These are phyloP conservation scores for Mortierella sp. DNA, from an alignment of 371 early-diverging fungal genomes.

Conservation along the genomic window DNA sequence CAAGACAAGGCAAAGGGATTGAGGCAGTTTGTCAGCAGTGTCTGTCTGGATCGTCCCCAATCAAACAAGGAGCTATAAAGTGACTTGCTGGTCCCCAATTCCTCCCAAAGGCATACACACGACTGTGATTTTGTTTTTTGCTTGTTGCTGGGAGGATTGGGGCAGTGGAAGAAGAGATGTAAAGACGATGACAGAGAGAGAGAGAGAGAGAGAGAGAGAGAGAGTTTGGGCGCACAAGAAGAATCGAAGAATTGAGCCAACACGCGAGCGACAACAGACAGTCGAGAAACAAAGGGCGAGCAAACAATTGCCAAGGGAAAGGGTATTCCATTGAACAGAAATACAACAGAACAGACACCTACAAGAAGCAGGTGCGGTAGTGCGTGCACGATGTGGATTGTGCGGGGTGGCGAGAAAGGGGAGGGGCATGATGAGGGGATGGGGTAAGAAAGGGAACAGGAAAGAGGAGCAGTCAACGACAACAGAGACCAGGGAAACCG, in stretches of 20 bases:
- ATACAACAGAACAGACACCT: neutral
- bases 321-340: neutral
- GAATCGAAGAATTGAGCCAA: neutral
- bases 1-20: too few relatives aligned
- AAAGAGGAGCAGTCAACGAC: too few relatives aligned
- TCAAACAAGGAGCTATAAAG: neutral
- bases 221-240: neutral
- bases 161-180: neutral
- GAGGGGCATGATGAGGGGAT: neutral
- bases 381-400: too few relatives aligned
- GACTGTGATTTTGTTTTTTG: neutral
- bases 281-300: neutral
- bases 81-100: neutral
- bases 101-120: neutral
- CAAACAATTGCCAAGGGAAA: neutral
- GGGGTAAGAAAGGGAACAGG: neutral
- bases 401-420: neutral
- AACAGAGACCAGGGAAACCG: neutral
- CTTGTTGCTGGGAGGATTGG: neutral
- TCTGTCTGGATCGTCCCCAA: neutral
- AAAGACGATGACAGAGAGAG: neutral
- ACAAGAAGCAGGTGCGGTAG: too few relatives aligned
- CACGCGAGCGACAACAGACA: neutral
- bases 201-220: neutral
- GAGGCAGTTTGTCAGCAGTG: conserved; percentile 7